Evolutionary conservation across 352 stramenopile species (phyloP), one percentile per base, ranked within the genome.

Genomic region (Saprolegnia parasitica): DNA sequence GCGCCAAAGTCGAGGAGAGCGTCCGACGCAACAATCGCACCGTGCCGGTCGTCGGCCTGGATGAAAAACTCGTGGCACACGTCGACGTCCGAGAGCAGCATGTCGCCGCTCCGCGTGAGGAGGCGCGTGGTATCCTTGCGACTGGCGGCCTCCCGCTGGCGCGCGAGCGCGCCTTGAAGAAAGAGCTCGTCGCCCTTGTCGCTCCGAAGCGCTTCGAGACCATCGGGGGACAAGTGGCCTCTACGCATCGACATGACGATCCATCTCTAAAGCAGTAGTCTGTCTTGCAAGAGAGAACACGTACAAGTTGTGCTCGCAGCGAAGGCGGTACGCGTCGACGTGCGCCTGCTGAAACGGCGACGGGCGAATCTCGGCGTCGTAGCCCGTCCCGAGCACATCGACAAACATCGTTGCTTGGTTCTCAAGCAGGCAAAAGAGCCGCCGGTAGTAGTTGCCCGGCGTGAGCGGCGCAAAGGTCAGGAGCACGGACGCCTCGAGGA

Each of bases 371-470:
- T 95, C 95, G 49, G 93, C 80, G 65, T 97, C 86, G 68, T 89
- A 97, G 24, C 78, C 90, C 8, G 89, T 98, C 13, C 87, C 94
- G 9, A 98, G 73, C 0, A 95, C 73, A 58, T 98, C 93, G 15
- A 98, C 74, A 65, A 85, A 96, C 10, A 87, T 74, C 10, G 90
- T 83, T 37, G 78, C 84, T 71, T 96, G 88, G 72, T 97, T 88
- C 40, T 96, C 81, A 6, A 96, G 29, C 1, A 97, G 56, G 20
- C 94, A 20, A 71, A 96, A 97, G 56, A 97, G 78, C 1, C 91
- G 77, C 0, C 90, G 80, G 71, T 98, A 98, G 77, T 96, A 98
- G 62, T 98, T 98, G 20, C 85, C 89, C 0, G 87, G 80, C n/a
- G 72, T 62, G 5, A 76, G 78, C 11, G 88, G 79, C 0, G 42